Evolutionary conservation across 2,329 filamentous ascomycete species (phyloP), one percentile per base, ranked within the genome.

Genomic region (Endocalyx cinctus): DNA sequence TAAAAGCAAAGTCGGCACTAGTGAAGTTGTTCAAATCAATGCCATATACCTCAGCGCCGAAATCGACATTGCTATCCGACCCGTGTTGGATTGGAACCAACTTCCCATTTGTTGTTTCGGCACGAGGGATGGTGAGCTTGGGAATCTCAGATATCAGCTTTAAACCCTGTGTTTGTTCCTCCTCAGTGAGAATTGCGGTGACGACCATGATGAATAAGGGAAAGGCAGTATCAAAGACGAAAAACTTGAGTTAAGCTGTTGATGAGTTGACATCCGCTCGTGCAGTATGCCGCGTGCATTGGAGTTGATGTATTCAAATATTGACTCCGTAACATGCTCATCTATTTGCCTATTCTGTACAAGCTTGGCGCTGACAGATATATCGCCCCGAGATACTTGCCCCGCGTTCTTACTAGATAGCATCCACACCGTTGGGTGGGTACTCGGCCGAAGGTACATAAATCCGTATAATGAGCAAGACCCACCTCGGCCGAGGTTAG

Each of bases 21-120:
- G 47, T 60, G 17, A 60, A 49, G 6, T 51, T 43, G 44, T 62
- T 60, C 20, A 60, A 43, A 34, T 62, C 55, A 27, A 62, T 59
- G 13, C 58, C 57, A 27, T 58, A 58, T 3, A 60, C 41, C 14
- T 48, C 43, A 7, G 58, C 57, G 12, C 55, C 57, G 39, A 62
- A 60, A 35, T 59, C 50, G 16, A 55, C 57, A 26, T 57, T 55
- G 45, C 49, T 58, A 29, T 47, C 42, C 12, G 31, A 6, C 4
- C 31, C 37, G 16, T 50, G 48, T 14, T 51, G 33, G 13, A 56
- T 50, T 12, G 51, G 55, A 18, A 49, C 42, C 6, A 55, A 23
- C 15, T 42, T 45, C 5, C 47, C 46, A 2, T 35, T 37, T 5
- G 36, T 50, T 36, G 23, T 47, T 27, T 49, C 50, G 23, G 48